A percentile compares a stretch with the other conserved stretches of the same genome.
Conservation (phyloP, 1,284 basidiomycete species). For the Microbotryum scabiosae region DNA sequence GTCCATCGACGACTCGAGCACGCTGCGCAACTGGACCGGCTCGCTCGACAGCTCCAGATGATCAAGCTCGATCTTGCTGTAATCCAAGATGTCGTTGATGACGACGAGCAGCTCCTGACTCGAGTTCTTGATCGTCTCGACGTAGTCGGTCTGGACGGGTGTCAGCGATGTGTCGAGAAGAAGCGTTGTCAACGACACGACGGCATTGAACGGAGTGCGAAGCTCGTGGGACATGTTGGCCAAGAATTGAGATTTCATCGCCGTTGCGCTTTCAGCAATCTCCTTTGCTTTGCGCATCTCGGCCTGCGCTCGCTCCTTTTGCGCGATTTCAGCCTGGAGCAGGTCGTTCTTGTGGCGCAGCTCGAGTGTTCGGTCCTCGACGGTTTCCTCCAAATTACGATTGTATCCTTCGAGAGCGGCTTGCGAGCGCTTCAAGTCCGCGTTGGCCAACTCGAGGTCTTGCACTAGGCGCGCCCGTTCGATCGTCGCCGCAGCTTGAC, state of each 20-base stretch:
- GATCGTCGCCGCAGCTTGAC: constrained; percentile 24
- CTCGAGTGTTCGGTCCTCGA: constrained; percentile 21
- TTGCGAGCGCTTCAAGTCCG: constrained; percentile 20
- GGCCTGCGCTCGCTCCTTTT: constrained; percentile 26
- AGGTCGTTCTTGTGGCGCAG: constrained; percentile 14
- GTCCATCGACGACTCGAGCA: constrained; percentile 26
- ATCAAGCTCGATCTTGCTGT: constrained; percentile 27
- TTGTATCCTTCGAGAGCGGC: constrained; percentile 24
- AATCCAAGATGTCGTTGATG: constrained; percentile 29
- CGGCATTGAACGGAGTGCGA: constrained; percentile 29
- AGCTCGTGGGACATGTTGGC: constrained; percentile 21
- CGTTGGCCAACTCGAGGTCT: constrained; percentile 23
- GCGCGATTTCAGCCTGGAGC: constrained; percentile 18
- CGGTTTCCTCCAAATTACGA: constrained; percentile 20
- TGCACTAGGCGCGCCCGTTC: constrained; percentile 25
- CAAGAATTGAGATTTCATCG: constrained; percentile 28
- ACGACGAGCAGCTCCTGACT: constrained; percentile 28
- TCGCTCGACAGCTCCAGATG: constrained; percentile 24
- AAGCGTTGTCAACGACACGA: constrained; percentile 19
- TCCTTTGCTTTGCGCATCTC: constrained; percentile 30
- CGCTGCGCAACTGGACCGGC: constrained; percentile 12
- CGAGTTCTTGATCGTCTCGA: constrained; percentile 30
- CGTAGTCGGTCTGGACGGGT: constrained; percentile 24
- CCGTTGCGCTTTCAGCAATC: constrained; percentile 22
- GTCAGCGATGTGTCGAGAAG: constrained; percentile 27